A percentile compares a stretch with the other conserved stretches of the same genome.
phyloP scores from a whole-genome alignment of 2,329 filamentous ascomycete genomes.

The Pseudogymnoascus sp. region DNA sequence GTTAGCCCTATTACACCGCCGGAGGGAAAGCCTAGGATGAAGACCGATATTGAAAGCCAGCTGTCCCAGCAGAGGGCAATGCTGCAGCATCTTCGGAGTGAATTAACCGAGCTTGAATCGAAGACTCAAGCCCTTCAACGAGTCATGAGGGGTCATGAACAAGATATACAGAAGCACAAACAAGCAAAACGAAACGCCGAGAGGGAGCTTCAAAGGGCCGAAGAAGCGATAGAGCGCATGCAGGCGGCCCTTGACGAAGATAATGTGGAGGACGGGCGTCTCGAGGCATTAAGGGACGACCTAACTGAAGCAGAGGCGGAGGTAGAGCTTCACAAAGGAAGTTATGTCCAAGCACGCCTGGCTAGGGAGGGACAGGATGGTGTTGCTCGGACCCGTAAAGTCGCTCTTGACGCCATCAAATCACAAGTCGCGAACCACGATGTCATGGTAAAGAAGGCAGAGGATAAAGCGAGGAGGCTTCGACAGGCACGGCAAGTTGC shows the following conservation, averaged over 20 bases:
- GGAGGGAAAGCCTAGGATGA: conserved; percentile 56
- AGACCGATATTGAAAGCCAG: conserved; percentile 63
- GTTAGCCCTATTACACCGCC: conserved; percentile 37
- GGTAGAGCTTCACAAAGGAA: conserved; percentile 41
- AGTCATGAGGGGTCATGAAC: conserved; percentile 33
- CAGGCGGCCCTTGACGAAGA: conserved; percentile 55
- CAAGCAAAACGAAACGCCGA: conserved; percentile 40
- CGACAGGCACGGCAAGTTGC: conserved; percentile 42
- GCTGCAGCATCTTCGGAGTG: conserved; percentile 44
- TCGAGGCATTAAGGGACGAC: conserved; percentile 49
- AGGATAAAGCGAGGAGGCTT: conserved; percentile 42
- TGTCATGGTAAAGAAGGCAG: conserved; percentile 44
- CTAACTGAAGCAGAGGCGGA: conserved; percentile 43
- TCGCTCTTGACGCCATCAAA: conserved; percentile 32
- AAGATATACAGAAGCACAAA: conserved; percentile 42
- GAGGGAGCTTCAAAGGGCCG: conserved; percentile 47
- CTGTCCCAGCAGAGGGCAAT: conserved; percentile 44
- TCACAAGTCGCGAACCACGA: conserved; percentile 28
- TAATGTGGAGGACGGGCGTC: conserved; percentile 57
- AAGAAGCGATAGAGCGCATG: conserved; percentile 46
- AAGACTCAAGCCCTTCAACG: conserved; percentile 18
- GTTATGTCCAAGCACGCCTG: conserved; percentile 44
- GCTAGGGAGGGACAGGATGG: conserved; percentile 41
- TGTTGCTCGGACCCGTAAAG: conserved; percentile 29
- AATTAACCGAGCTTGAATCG: conserved; percentile 40